Evolutionary conservation across 2,329 filamentous ascomycete species (phyloP).

Genomic region (Sporothrix mexicana): DNA sequence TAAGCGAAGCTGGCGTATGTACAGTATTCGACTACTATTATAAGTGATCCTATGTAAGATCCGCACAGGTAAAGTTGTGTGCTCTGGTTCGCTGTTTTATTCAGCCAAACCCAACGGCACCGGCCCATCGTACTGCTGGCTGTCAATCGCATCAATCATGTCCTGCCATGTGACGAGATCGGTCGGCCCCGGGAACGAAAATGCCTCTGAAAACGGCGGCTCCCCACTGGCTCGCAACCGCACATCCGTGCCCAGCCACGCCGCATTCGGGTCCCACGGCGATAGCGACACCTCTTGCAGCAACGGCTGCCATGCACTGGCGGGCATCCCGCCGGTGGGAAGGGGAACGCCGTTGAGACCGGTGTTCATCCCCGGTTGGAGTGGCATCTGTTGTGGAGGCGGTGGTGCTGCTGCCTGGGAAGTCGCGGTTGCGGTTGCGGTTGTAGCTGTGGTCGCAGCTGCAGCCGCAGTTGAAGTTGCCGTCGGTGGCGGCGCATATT

Average conservation of each 20-base stretch:
- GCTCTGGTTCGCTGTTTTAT: too few species aligned
- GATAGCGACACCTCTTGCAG: conserved; percentile 12
- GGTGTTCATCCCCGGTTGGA: background rate
- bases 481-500: background rate
- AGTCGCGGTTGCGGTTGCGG: background rate
- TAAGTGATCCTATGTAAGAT: background rate
- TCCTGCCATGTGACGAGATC: conserved; percentile 29
- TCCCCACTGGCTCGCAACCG: background rate
- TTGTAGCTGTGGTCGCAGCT: too few species aligned
- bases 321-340: background rate
- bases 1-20: background rate
- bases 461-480: background rate
- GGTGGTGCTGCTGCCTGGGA: background rate
- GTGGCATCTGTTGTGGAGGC: background rate
- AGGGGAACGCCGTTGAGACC: background rate
- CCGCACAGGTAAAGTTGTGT: too few species aligned
- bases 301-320: background rate
- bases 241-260: background rate
- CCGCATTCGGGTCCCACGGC: conserved; percentile 15
- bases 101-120: background rate
- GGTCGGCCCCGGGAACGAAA: conserved; percentile 24
- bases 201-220: conserved; percentile 10
- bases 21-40: background rate
- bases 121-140: conserved; percentile 25
- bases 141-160: conserved; percentile 29